Percentiles rank a stretch among this genome's conserved stretches.
Conservation (phyloP, 768 basidiomycete genomes). For the Cystobasidium onofrii region DNA sequence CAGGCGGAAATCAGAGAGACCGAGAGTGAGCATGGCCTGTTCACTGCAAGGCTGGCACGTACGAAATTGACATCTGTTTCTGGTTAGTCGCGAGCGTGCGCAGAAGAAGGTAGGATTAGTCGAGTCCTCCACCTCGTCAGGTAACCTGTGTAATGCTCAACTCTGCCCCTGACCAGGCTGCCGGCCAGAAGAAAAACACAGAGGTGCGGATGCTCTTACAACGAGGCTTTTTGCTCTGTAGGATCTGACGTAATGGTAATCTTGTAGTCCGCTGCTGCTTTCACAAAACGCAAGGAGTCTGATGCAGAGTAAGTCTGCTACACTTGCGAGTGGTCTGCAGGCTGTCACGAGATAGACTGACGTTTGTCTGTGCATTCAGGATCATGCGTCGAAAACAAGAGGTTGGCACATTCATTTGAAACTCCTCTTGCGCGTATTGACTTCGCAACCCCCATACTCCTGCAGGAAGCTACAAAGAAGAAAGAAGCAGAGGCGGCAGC, state of each 20-base stretch:
- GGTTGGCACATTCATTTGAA: background rate
- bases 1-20: constrained; percentile 11
- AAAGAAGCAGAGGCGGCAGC: constrained; percentile 4
- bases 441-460: background rate
- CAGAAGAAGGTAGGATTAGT: constrained; percentile 2
- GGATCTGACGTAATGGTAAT: background rate
- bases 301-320: constrained; percentile 17
- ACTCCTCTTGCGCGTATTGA: background rate
- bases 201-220: background rate
- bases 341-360: no score
- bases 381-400: constrained; percentile 7
- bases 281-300: constrained; percentile 15
- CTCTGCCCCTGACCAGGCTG: background rate
- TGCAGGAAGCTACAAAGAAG: constrained; percentile 14
- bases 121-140: background rate
- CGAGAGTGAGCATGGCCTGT: background rate
- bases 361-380: background rate
- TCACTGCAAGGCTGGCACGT: background rate
- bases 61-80: background rate
- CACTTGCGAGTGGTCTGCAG: no score
- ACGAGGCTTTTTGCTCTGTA: background rate
- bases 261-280: background rate
- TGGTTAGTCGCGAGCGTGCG: background rate
- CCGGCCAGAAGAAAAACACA: background rate
- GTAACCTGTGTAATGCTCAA: background rate